Percentiles rank a stretch among this genome's conserved stretches.
Evolutionary conservation across 345 rosid species (phyloP).

Genomic region (Citrus medica): DNA sequence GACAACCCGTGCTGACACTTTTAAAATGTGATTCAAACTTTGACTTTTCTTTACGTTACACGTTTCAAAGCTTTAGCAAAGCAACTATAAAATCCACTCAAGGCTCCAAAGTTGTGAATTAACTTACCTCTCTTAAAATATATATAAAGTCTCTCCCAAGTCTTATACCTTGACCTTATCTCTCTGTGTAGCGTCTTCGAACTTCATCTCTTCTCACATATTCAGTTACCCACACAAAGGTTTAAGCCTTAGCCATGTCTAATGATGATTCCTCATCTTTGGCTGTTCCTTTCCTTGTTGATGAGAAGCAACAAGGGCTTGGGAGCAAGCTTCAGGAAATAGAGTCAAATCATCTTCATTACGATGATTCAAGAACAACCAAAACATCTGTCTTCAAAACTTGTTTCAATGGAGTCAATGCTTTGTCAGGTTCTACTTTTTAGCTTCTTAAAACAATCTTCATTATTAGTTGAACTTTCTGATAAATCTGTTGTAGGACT

Average conservation of each 20-base stretch:
- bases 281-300: constrained; percentile 14
- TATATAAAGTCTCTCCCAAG: background rate
- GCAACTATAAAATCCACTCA: background rate
- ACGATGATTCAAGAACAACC: background rate
- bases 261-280: background rate
- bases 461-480: background rate
- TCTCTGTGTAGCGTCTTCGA: background rate
- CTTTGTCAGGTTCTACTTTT: constrained; percentile 33
- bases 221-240: background rate
- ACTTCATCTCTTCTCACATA: background rate
- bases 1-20: background rate
- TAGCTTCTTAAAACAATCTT: background rate
- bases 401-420: constrained; percentile 39
- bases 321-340: constrained; percentile 10
- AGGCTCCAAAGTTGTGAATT: background rate
- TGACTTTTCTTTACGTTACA: background rate
- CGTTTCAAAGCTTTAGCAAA: background rate
- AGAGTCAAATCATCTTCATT: constrained; percentile 4
- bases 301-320: constrained; percentile 8
- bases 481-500: background rate
- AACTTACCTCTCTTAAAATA: background rate
- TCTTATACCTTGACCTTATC: background rate
- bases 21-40: background rate
- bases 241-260: background rate
- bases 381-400: constrained; percentile 30